Conservation (phyloP, 306 rosid genomes). For the Cicer chorassanicum region DNA sequence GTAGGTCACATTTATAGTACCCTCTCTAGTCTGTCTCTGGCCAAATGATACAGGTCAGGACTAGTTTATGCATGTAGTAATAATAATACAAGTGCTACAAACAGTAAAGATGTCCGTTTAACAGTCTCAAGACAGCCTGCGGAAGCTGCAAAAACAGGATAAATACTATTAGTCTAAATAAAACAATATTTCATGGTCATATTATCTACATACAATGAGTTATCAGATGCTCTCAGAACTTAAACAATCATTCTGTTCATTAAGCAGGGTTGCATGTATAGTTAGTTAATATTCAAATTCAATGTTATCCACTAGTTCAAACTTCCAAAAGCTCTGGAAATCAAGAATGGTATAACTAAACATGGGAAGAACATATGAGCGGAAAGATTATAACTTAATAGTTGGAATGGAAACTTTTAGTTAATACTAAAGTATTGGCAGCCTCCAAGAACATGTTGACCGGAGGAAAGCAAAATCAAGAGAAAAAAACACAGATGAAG, state of each 20-base stretch:
- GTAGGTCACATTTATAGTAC: slow-evolving; percentile 56
- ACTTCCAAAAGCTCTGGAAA: not conserved
- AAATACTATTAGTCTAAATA: slow-evolving; percentile 16
- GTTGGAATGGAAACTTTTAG: not conserved
- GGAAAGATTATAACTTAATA: not conserved
- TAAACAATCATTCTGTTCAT: not conserved
- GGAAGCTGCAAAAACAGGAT: slow-evolving; percentile 59
- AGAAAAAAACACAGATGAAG: not conserved
- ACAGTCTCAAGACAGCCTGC: slow-evolving; percentile 50
- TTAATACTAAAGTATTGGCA: not conserved
- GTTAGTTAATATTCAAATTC: not conserved
- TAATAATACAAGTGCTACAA: slow-evolving; percentile 49
- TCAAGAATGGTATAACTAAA: not conserved
- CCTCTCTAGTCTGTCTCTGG: slow-evolving; percentile 46
- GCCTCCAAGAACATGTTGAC: not conserved
- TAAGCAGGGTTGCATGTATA: not conserved
- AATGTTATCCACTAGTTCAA: not conserved
- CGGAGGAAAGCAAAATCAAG: not conserved
- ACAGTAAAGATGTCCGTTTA: slow-evolving; percentile 50
- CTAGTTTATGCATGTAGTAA: slow-evolving; percentile 48
- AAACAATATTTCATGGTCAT: not conserved
- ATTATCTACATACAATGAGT: not conserved
- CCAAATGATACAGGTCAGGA: slow-evolving; percentile 45
- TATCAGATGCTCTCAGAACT: not conserved
- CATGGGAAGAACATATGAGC: slow-evolving; percentile 12